phyloP scores from a whole-genome alignment of 2,329 filamentous ascomycete species.

The Trichoderma cornu-damae region DNA sequence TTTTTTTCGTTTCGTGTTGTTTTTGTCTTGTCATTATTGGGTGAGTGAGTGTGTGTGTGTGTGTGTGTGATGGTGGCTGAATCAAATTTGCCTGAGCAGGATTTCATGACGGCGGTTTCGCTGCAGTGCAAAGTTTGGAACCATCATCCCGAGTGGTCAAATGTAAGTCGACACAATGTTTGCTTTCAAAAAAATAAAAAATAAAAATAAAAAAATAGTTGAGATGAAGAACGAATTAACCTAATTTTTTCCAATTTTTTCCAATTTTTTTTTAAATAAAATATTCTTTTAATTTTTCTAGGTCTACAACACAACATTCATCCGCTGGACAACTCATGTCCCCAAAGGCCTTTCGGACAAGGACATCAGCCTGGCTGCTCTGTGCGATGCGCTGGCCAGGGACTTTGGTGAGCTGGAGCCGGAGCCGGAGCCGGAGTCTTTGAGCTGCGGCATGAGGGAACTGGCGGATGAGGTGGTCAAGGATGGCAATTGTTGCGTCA shows the following conservation, averaged over 20 bases:
- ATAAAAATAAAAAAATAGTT: too few species aligned
- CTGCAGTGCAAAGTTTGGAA: conserved; percentile 61
- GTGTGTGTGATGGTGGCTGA: too few species aligned
- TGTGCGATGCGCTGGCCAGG: conserved; percentile 56
- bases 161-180: conserved; percentile 49
- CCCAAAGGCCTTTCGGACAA: conserved; percentile 60
- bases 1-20: too few species aligned
- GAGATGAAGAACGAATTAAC: too few species aligned
- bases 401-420: conserved; percentile 51
- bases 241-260: too few species aligned
- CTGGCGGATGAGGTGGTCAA: conserved; percentile 43
- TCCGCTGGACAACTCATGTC: conserved; percentile 69
- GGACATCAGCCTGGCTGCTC: conserved; percentile 56
- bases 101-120: conserved; percentile 70
- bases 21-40: too few species aligned
- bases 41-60: too few species aligned
- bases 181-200: too few species aligned
- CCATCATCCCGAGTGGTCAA: conserved; percentile 74
- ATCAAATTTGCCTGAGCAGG: conserved; percentile 32
- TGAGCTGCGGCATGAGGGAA: conserved; percentile 36
- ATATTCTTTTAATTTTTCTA: conserved; percentile 27
- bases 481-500: conserved; percentile 52
- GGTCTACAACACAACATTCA: conserved; percentile 65
- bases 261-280: too few species aligned
- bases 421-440: conserved; percentile 27